These are phyloP conservation scores for Penicillium diatomitis DNA, from an alignment of 495 filamentous ascomycete species.

Conservation along the genomic window DNA sequence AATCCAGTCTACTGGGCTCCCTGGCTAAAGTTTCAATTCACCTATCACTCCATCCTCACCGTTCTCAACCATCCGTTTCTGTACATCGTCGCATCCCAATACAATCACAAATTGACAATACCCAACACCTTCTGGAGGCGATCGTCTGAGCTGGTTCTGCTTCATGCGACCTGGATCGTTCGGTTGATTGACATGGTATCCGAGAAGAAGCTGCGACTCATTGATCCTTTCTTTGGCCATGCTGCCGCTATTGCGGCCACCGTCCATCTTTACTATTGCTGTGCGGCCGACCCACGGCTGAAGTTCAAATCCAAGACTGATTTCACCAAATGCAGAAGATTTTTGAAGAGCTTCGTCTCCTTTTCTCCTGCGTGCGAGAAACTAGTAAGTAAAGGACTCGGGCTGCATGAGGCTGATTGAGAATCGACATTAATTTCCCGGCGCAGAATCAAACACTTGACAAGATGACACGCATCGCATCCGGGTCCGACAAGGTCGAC, in stretches of 20 bases:
- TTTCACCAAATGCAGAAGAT: conserved; percentile 35
- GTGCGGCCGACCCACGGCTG: conserved; percentile 31
- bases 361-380: conserved; percentile 31
- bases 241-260: conserved; percentile 36
- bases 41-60: conserved; percentile 36
- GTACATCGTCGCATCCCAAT: conserved; percentile 38
- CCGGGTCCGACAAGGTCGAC: conserved; percentile 33
- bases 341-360: conserved; percentile 30
- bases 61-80: conserved; percentile 40
- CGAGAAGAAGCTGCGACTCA: conserved; percentile 34
- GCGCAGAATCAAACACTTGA: conserved; percentile 31
- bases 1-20: conserved; percentile 35
- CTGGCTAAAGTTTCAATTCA: conserved; percentile 40
- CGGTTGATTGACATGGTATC: conserved; percentile 42
- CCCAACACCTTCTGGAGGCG: conserved; percentile 39
- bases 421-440: not conserved
- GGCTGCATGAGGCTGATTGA: not conserved
- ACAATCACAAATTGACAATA: conserved; percentile 37
- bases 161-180: conserved; percentile 40
- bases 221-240: conserved; percentile 39
- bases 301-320: conserved; percentile 39
- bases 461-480: conserved; percentile 34
- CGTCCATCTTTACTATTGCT: conserved; percentile 39
- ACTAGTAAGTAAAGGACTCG: conserved; percentile 18
- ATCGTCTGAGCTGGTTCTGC: conserved; percentile 34